phyloP scores from a whole-genome alignment of 257 asterid genomes.

The Fraxinus excelsior region DNA sequence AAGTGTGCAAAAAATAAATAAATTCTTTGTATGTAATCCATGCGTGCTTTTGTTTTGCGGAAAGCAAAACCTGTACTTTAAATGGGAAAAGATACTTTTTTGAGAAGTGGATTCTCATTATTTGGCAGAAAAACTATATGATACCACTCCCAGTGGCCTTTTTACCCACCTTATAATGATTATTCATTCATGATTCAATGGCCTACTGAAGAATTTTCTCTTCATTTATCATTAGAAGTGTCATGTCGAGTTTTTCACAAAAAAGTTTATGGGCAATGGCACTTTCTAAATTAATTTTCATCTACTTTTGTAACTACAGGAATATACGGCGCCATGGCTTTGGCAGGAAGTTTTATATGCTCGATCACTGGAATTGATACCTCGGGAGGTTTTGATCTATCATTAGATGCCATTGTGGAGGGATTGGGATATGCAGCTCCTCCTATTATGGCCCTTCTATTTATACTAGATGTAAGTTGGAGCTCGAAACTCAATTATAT shows the following conservation, averaged over 20 bases:
- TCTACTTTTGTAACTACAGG: conserved; percentile 47
- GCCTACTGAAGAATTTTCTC: background rate
- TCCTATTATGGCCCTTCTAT: conserved; percentile 93
- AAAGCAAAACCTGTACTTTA: too few species aligned
- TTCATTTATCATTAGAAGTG: background rate
- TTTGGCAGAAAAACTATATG: too few species aligned
- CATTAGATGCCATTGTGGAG: conserved; percentile 75
- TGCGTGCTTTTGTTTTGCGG: too few species aligned
- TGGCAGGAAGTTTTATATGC: conserved; percentile 92
- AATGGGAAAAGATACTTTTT: too few species aligned
- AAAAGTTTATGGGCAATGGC: background rate
- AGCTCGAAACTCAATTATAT: background rate
- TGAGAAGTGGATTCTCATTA: too few species aligned
- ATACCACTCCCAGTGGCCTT: background rate
- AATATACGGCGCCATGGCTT: conserved; percentile 88
- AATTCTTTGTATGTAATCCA: too few species aligned
- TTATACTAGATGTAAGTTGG: conserved; percentile 76
- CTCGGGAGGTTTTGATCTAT: conserved; percentile 78
- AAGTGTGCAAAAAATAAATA: too few species aligned
- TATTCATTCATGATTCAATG: background rate
- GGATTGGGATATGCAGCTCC: conserved; percentile 98
- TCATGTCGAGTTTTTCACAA: background rate
- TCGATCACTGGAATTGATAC: conserved; percentile 81
- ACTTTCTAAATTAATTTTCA: conserved; percentile 9
- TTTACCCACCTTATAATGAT: background rate